phyloP scores from a whole-genome alignment of 2,329 filamentous ascomycete genomes.

The Raffaelea ambrosiae region DNA sequence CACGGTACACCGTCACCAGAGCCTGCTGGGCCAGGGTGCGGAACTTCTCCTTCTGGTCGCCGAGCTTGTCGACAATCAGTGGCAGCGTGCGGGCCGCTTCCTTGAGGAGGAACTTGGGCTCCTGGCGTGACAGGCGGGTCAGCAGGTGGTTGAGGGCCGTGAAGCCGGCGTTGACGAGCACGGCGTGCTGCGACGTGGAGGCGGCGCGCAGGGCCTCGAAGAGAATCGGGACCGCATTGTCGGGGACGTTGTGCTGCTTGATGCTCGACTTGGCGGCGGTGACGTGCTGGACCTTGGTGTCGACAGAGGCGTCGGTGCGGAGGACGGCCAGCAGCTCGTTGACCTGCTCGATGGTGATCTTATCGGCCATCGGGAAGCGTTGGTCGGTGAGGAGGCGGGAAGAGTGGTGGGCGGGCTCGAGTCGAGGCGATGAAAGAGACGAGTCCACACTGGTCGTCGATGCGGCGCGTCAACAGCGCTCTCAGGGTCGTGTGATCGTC shows the following conservation, averaged over 20 bases:
- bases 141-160: conserved; percentile 81
- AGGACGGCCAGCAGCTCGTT: conserved; percentile 29
- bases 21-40: conserved; percentile 66
- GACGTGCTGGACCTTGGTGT: conserved; percentile 56
- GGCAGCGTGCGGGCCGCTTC: conserved; percentile 65
- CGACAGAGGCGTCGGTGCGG: conserved; percentile 47
- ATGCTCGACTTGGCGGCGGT: conserved; percentile 76
- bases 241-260: conserved; percentile 86
- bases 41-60: conserved; percentile 81
- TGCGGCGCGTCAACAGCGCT: background rate
- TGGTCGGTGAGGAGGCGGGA: background rate
- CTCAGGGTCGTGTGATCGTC: too few relatives aligned
- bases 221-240: conserved; percentile 59
- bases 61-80: conserved; percentile 73
- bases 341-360: conserved; percentile 28
- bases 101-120: conserved; percentile 62
- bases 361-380: conserved; percentile 23
- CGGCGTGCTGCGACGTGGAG: conserved; percentile 66
- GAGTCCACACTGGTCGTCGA: background rate
- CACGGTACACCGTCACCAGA: conserved; percentile 67
- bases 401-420: background rate
- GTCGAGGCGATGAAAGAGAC: background rate
- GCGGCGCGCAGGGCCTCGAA: conserved; percentile 76
- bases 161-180: conserved; percentile 74
- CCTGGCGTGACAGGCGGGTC: conserved; percentile 78